A percentile compares a stretch with the other conserved stretches of the same genome.
These are phyloP conservation scores for Ziziphus jujuba DNA, from an alignment of 306 rosid species.

Conservation along the genomic window DNA sequence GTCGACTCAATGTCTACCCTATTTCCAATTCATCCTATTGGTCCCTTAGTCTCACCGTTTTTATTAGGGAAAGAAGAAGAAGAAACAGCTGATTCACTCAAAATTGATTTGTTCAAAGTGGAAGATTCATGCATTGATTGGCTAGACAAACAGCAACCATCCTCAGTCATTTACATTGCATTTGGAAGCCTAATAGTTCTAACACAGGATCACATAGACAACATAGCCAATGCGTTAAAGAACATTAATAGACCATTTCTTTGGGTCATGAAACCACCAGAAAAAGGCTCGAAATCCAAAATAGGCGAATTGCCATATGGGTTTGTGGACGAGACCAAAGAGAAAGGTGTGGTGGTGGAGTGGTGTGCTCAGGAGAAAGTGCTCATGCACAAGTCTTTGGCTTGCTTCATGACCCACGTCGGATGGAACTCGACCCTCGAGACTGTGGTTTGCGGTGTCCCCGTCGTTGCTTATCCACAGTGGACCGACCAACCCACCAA, in stretches of 20 bases:
- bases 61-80: slow-evolving; percentile 45
- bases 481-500: slow-evolving; percentile 64
- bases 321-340: slow-evolving; percentile 39
- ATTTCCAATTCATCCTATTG: slow-evolving; percentile 37
- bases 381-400: slow-evolving; percentile 52
- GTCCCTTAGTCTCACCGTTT: slow-evolving; percentile 55
- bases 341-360: slow-evolving; percentile 39
- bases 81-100: not conserved
- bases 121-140: slow-evolving; percentile 48
- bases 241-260: slow-evolving; percentile 46
- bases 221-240: slow-evolving; percentile 41
- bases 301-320: slow-evolving; percentile 20
- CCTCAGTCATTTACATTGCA: slow-evolving; percentile 49
- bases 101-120: slow-evolving; percentile 49
- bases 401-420: slow-evolving; percentile 56
- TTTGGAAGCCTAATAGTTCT: slow-evolving; percentile 52
- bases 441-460: slow-evolving; percentile 45
- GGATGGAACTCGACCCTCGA: slow-evolving; percentile 70
- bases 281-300: not conserved
- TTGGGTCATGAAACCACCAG: slow-evolving; percentile 53
- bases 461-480: slow-evolving; percentile 50
- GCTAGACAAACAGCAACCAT: slow-evolving; percentile 31
- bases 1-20: slow-evolving; percentile 41
- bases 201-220: slow-evolving; percentile 37
- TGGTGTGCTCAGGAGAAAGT: slow-evolving; percentile 71